Evolutionary conservation across 768 basidiomycete species (phyloP).

Genomic region (Mycena albidolilacea): DNA sequence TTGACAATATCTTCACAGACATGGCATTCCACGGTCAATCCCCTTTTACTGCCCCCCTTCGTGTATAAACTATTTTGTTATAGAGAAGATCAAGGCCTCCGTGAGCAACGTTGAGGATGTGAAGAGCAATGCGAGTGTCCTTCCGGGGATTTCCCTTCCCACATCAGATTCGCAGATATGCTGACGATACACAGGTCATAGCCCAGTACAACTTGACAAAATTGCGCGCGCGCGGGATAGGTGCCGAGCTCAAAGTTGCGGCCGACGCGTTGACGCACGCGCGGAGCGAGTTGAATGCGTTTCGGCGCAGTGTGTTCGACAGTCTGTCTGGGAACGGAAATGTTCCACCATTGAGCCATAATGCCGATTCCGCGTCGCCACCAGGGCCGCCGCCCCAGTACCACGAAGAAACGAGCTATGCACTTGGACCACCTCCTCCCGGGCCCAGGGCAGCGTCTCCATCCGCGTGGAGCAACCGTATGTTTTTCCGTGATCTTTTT

Average conservation of each 20-base stretch:
- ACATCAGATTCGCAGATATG: not conserved
- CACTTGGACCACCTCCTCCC: constrained; percentile 24
- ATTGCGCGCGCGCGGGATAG: constrained; percentile 5
- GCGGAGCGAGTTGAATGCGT: constrained; percentile 35
- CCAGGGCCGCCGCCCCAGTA: not conserved
- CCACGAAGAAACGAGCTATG: constrained; percentile 6
- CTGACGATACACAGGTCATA: not conserved
- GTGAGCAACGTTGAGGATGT: constrained; percentile 54
- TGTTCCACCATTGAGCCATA: too few species aligned
- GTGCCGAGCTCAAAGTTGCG: constrained; percentile 40
- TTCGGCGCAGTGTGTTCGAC: constrained; percentile 35
- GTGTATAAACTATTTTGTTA: constrained; percentile 4
- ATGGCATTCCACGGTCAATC: constrained; percentile 57
- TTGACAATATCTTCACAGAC: constrained; percentile 62
- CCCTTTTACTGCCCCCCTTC: not conserved
- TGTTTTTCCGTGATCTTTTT: too few species aligned
- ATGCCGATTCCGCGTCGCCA: not conserved
- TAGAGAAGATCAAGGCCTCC: constrained; percentile 58
- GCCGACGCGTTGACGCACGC: constrained; percentile 36
- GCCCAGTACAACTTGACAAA: not conserved
- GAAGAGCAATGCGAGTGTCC: constrained; percentile 32
- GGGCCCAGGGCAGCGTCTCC: not conserved
- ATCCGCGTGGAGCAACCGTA: not conserved
- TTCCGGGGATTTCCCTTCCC: not conserved
- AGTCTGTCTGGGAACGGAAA: not conserved